These are phyloP conservation scores for Panicum virgatum DNA, from an alignment of 202 grass and related monocot genomes.

Conservation along the genomic window DNA sequence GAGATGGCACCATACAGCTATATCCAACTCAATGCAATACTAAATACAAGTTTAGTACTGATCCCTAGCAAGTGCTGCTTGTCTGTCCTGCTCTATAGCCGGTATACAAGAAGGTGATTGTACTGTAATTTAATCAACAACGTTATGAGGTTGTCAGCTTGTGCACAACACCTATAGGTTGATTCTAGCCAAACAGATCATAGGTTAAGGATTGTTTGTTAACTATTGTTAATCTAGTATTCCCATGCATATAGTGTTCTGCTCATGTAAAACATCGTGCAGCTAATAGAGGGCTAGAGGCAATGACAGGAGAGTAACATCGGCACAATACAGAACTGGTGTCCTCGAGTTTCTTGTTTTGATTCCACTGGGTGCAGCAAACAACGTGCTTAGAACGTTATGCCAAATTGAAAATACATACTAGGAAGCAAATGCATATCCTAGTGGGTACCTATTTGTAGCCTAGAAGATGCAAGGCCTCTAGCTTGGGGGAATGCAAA, in stretches of 20 bases:
- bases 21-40: constrained; percentile 30
- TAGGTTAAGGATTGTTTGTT: constrained; percentile 27
- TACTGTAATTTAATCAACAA: constrained; percentile 20
- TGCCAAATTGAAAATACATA: constrained; percentile 10
- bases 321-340: background rate
- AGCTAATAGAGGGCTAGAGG: no score
- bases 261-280: background rate
- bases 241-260: background rate
- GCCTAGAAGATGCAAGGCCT: background rate
- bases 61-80: constrained; percentile 44
- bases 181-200: constrained; percentile 31
- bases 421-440: background rate
- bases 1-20: constrained; percentile 20
- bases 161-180: constrained; percentile 8
- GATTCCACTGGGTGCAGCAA: background rate
- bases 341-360: background rate
- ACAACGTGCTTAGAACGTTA: constrained; percentile 31
- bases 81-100: background rate
- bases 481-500: no score
- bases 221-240: constrained; percentile 28
- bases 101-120: background rate
- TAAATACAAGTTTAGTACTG: constrained; percentile 32
- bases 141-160: background rate
- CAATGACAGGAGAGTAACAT: background rate
- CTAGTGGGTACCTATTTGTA: background rate